Evolutionary conservation across 768 basidiomycete genomes (phyloP), one percentile per base, ranked within the genome.

Genomic region (Leucosporidium yakuticum): DNA sequence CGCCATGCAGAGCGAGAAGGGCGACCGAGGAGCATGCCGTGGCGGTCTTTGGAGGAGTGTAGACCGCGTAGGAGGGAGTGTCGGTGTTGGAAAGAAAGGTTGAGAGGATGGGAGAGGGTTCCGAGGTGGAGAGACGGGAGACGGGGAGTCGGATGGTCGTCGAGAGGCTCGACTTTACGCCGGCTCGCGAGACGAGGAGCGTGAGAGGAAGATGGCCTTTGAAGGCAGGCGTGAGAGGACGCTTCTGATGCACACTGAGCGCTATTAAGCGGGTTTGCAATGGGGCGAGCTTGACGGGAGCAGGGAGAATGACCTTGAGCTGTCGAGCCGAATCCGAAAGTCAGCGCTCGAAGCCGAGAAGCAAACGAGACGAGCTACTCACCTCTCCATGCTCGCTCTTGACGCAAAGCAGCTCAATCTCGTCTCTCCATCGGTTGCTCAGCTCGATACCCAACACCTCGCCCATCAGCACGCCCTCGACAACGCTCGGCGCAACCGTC

Each of bases 1-100:
- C 58, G 44, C 58, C 58, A 39, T 59, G 58, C n/a, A 59, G 39
- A 4, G 58, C 58, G 39, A 59, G n/a, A 44, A 59, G 31, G 17
- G 55, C 29, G 20, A 25, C 55, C 4, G 29, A 15, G 36, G n/a
- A 17, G 19, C 39, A 39, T n/a, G 58, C 6, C 2, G 36, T 15
- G 36, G 39, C 25, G n/a, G 6, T 9, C 23, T 27, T 23, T 9
- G 58, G 39, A 27, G 58, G 58, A 47, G 58, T 59, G 25, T 59
- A 59, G n/a, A 44, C 15, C 8, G 58, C 23, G 58, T 59, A 59
- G 6, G 58, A 44, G 5, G 58, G 36, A 4, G 58, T 34, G 4
- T 4, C n/a, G 39, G 58, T 59, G 36, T 44, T 59, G 58, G 58
- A 59, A 17, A 59, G 58, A 27, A 59, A 59, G 2, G 58, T 59